These are phyloP conservation scores for Favolaschia claudopus DNA, from an alignment of 768 basidiomycete genomes.

Conservation along the genomic window DNA sequence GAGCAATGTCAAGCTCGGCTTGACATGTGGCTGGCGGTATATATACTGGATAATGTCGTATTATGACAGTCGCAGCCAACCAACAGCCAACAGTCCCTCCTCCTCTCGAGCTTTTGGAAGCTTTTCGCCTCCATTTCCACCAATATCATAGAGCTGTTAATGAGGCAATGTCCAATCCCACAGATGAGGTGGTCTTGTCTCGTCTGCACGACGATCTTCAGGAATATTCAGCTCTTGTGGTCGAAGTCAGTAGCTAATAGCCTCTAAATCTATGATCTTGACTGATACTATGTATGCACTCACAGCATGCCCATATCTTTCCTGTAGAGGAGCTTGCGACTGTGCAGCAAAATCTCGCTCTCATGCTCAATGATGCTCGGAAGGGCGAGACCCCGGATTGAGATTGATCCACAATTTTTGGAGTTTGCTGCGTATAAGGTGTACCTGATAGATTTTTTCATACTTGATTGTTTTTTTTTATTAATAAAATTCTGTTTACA, in stretches of 20 bases:
- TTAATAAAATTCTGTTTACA: too few species aligned
- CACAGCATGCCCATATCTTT: background rate
- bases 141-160: background rate
- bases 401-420: background rate
- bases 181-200: constrained; percentile 17
- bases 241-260: background rate
- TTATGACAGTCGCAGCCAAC: too few species aligned
- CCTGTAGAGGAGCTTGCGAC: background rate
- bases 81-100: background rate
- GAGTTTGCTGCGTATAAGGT: background rate
- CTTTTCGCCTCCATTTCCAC: background rate
- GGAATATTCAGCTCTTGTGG: constrained; percentile 6
- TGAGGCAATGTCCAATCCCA: background rate
- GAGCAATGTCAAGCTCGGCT: too few species aligned
- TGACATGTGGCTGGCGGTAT: too few species aligned
- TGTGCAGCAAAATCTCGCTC: background rate
- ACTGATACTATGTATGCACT: too few species aligned
- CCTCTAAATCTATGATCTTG: background rate
- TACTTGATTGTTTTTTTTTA: too few species aligned
- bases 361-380: background rate
- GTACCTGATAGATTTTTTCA: too few species aligned
- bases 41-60: too few species aligned
- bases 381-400: background rate
- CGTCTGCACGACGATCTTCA: constrained; percentile 20
- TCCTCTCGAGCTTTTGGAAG: background rate